Conservation (phyloP, 129 eudicot species). For the Flaveria linearis region DNA sequence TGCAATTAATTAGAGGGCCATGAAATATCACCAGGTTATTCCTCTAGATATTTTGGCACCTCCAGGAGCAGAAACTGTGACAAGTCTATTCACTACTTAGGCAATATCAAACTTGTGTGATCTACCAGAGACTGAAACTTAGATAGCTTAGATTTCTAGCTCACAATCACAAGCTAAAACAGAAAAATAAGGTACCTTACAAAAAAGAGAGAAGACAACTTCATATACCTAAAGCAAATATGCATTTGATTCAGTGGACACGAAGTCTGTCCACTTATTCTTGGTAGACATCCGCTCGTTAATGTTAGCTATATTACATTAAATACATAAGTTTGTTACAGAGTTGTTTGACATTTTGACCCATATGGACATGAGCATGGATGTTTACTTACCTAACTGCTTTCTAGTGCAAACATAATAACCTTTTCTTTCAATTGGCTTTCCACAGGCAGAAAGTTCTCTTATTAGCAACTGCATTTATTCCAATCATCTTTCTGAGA, state of each 20-base stretch:
- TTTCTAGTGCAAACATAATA: conserved; percentile 50
- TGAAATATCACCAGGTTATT: too few species aligned
- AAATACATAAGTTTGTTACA: neutral
- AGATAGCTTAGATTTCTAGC: too few species aligned
- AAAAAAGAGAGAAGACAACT: conserved; percentile 41
- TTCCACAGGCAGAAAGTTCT: conserved; percentile 41
- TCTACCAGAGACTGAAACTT: too few species aligned
- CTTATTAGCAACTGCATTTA: neutral
- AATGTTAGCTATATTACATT: neutral
- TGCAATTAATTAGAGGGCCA: too few species aligned
- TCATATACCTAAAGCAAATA: conserved; percentile 5
- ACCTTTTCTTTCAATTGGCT: conserved; percentile 28
- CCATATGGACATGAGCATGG: conserved; percentile 2
- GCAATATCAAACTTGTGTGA: too few species aligned
- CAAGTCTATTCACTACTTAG: too few species aligned
- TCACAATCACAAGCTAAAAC: too few species aligned
- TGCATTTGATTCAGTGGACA: conserved; percentile 20
- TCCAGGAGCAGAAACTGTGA: too few species aligned
- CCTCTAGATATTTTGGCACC: too few species aligned
- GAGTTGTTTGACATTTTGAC: neutral
- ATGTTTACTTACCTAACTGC: neutral
- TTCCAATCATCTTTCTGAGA: neutral
- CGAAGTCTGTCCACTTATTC: neutral
- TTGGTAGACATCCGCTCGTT: neutral
- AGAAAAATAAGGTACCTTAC: neutral